Conservation (phyloP, 2,329 filamentous ascomycete species). For the Albifimbria verrucaria region DNA sequence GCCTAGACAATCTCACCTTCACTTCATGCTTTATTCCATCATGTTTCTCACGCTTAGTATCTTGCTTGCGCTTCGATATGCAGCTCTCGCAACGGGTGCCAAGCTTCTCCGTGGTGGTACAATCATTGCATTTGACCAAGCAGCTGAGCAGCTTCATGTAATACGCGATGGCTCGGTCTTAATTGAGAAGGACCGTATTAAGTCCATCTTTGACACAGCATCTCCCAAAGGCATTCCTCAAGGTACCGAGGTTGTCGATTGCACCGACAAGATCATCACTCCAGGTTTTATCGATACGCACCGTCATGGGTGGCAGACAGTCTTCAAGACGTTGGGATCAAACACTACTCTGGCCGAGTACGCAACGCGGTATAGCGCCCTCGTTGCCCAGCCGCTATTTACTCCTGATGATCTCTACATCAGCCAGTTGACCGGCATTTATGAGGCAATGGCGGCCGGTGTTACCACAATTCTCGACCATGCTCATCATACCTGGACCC, state of each 20-base stretch:
- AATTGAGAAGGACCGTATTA: neutral
- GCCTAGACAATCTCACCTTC: neutral
- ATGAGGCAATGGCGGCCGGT: neutral
- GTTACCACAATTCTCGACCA: neutral
- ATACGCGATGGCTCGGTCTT: neutral
- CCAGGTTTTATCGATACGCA: constrained; percentile 42
- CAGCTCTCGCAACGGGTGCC: neutral
- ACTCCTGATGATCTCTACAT: neutral
- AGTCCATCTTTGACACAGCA: neutral
- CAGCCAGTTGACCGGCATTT: neutral
- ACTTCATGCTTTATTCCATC: neutral
- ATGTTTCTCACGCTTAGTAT: neutral
- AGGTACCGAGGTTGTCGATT: constrained; percentile 31
- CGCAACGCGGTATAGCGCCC: constrained; percentile 2
- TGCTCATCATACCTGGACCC: constrained; percentile 1
- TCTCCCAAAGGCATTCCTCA: neutral
- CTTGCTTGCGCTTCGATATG: neutral
- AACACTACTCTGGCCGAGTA: constrained; percentile 22
- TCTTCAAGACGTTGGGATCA: constrained; percentile 21
- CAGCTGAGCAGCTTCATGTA: neutral
- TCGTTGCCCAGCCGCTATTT: neutral
- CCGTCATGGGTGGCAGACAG: constrained; percentile 42
- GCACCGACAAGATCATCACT: constrained; percentile 32
- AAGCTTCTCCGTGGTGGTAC: neutral
- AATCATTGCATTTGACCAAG: neutral